Base-by-base conservation (phyloP, 176 grass and related monocot genomes). In the Musa acuminata region DNA sequence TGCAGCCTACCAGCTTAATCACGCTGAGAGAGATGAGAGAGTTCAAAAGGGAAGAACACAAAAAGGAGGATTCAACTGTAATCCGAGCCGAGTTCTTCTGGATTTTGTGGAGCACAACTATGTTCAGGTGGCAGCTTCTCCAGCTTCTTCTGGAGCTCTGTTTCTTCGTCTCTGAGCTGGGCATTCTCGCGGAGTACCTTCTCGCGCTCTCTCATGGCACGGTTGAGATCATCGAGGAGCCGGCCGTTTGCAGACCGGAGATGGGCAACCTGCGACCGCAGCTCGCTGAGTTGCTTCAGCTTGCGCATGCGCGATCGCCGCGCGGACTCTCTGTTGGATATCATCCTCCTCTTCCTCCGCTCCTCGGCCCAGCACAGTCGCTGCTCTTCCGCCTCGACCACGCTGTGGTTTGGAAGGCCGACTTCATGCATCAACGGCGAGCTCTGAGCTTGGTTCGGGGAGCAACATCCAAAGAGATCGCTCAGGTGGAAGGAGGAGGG, bases 261-360 rank as follows among this genome's bases (percentile, higher is more conserved):
- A 75, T 78, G 81, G 1, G 82, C 73, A 0, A 89, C 88, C 73
- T 83, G 82, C 1, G 83, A 63, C 22, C 84, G 80, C 64, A 94
- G 76, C 5, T 94, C 95, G 11, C 71, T 77, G 53, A 99, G 43
- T 13, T 80, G 88, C 78, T 80, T 82, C 91, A 89, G 88, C 88
- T 91, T 99, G 64, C 95, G 65, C 82, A 91, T 83, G 16, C 95
- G 90, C 0, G 95, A 94, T 62, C 95, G 87, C 55, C 71, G 77
- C 6, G 95, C 95, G 0, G 95, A 99, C 84, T 94, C 90, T 25
- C 95, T 83, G 80, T 99, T 99, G 1, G 95, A 99, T 19, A 84
- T 86, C 26, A 99, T 77, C 69, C 95, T 78, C 76, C 88, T 82
- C 73, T 55, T 89, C 83, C 80, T 89, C 84, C 84, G 85, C 78